Conservation (phyloP, 176 grass and related monocot genomes). For the Melocanna baccifera region DNA sequence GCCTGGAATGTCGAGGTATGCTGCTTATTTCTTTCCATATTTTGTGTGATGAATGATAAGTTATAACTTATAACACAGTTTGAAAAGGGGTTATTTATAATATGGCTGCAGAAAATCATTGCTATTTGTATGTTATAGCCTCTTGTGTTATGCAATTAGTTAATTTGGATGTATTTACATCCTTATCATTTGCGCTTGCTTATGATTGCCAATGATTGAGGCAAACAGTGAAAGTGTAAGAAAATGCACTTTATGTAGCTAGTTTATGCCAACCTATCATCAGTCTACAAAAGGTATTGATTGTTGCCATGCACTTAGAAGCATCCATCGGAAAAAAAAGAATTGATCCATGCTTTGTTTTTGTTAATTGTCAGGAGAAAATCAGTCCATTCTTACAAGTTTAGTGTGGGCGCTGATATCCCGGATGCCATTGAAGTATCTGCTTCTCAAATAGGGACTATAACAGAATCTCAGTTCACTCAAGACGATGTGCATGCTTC, state of each 20-base stretch:
- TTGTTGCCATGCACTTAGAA: conserved; percentile 13
- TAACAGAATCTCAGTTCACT: conserved; percentile 19
- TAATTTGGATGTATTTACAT: conserved; percentile 6
- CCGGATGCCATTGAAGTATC: background rate
- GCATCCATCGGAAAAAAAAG: conserved; percentile 16
- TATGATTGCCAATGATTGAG: conserved; percentile 24
- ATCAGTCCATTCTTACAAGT: conserved; percentile 26
- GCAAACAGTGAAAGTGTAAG: background rate
- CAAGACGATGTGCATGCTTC: conserved; percentile 21
- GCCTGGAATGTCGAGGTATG: conserved; percentile 40
- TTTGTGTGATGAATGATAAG: conserved; percentile 1
- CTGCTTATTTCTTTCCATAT: conserved; percentile 18
- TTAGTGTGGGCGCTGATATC: background rate
- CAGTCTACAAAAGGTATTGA: background rate
- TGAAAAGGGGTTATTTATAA: background rate
- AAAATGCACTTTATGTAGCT: conserved; percentile 9
- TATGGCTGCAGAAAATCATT: background rate
- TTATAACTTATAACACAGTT: conserved; percentile 3
- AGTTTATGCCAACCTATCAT: background rate
- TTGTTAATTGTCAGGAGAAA: conserved; percentile 45
- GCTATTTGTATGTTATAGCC: background rate
- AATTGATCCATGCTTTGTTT: conserved; percentile 28
- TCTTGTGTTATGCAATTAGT: background rate
- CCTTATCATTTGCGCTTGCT: background rate
- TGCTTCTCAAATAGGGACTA: conserved; percentile 17